phyloP scores from a whole-genome alignment of 2,329 filamentous ascomycete genomes.

The Bimuria novae-zelandiae region DNA sequence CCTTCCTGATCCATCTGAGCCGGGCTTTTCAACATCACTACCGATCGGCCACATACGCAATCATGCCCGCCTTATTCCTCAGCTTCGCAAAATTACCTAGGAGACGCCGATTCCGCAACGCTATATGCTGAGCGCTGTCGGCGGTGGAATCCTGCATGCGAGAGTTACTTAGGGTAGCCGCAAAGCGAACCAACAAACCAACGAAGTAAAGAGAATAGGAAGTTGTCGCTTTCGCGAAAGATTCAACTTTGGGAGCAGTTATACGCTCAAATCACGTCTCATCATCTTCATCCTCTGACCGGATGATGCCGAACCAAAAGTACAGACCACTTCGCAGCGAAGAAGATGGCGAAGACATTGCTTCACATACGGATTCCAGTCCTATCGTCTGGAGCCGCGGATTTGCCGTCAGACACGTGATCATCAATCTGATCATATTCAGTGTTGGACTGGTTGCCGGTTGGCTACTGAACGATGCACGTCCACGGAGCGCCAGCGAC shows the following conservation, averaged over 20 bases:
- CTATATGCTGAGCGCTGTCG: too few species aligned
- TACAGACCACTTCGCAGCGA: neutral
- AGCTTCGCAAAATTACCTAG: too few species aligned
- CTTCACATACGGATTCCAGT: neutral
- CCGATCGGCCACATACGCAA: neutral
- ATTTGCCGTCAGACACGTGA: neutral
- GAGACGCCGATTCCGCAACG: too few species aligned
- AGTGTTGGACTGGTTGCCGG: neutral
- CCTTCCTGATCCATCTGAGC: constrained; percentile 5
- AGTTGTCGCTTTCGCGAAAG: too few species aligned
- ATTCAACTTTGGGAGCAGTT: too few species aligned
- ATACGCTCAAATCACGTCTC: too few species aligned
- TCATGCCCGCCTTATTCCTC: neutral
- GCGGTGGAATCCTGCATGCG: too few species aligned
- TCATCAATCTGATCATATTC: neutral
- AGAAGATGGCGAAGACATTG: neutral
- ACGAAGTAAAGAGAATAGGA: too few species aligned
- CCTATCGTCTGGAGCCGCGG: neutral
- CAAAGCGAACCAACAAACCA: too few species aligned
- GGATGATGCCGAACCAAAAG: constrained; percentile 4
- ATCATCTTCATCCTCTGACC: neutral
- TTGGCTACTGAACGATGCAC: neutral
- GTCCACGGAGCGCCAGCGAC: neutral
- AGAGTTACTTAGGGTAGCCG: too few species aligned
- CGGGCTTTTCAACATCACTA: neutral